A percentile compares a stretch with the other conserved stretches of the same genome.
These are phyloP conservation scores for Saccharomyces pastorianus DNA, from an alignment of 1,139 yeast genomes.

Conservation along the genomic window DNA sequence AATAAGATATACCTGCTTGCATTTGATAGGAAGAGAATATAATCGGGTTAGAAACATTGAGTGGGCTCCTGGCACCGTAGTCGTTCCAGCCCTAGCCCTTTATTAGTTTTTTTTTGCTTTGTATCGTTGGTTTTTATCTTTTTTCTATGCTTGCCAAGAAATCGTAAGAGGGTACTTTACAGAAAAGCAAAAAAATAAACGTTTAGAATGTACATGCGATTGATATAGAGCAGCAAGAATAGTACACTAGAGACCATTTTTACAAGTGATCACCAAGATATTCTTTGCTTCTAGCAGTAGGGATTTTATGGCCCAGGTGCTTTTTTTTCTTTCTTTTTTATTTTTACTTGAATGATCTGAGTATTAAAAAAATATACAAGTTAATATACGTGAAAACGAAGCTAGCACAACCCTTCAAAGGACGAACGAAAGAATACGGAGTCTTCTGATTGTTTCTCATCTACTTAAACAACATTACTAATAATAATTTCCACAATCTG, in stretches of 20 bases:
- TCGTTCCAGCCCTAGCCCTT: background rate
- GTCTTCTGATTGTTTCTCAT: background rate
- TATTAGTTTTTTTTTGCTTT: background rate
- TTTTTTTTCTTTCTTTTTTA: background rate
- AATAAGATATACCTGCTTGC: too few species aligned
- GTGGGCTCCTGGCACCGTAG: too few species aligned
- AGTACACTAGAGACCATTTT: background rate
- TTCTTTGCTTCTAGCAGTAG: background rate
- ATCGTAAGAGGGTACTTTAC: background rate
- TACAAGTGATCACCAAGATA: background rate
- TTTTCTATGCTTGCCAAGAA: background rate
- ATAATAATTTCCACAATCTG: background rate
- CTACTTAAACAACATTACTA: background rate
- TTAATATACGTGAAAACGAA: background rate
- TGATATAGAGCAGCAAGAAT: background rate
- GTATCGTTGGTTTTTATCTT: background rate
- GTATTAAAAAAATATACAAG: background rate
- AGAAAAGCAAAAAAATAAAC: background rate
- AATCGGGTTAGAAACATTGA: background rate
- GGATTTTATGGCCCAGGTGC: background rate
- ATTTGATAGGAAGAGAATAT: background rate
- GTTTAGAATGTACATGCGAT: background rate
- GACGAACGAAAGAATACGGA: background rate
- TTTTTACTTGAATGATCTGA: background rate
- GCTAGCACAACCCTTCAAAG: background rate